Evolutionary conservation across 805 yeast species (phyloP).

Genomic region (Candida pini): DNA sequence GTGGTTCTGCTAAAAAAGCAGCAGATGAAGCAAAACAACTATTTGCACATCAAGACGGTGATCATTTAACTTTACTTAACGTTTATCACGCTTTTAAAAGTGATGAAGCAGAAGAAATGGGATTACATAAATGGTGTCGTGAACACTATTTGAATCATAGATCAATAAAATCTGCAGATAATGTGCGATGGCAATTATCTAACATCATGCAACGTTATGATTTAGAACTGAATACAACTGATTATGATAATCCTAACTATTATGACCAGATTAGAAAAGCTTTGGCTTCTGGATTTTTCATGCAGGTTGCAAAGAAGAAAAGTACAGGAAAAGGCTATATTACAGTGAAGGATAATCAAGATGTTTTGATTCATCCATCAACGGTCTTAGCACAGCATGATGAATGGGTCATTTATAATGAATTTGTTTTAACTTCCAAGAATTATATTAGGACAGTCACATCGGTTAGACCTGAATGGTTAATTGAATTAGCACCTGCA

Average conservation of each 20-base stretch:
- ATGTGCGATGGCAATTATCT: slow-evolving; percentile 76
- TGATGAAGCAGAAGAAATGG: slow-evolving; percentile 63
- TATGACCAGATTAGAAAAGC: slow-evolving; percentile 82
- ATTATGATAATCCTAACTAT: slow-evolving; percentile 57
- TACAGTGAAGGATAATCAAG: slow-evolving; percentile 94
- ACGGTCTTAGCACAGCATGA: slow-evolving; percentile 83
- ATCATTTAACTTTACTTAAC: slow-evolving; percentile 84
- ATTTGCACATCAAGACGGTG: slow-evolving; percentile 94
- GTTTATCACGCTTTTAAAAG: slow-evolving; percentile 80
- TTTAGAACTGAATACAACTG: slow-evolving; percentile 64
- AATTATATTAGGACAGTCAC: slow-evolving; percentile 95
- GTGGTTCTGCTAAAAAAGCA: slow-evolving; percentile 72
- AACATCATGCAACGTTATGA: slow-evolving; percentile 80
- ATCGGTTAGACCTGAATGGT: slow-evolving; percentile 86
- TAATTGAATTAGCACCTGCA: slow-evolving; percentile 71
- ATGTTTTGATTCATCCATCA: slow-evolving; percentile 89
- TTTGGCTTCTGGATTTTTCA: slow-evolving; percentile 86
- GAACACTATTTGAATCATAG: slow-evolving; percentile 82
- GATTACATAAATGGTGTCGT: slow-evolving; percentile 82
- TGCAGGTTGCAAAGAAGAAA: slow-evolving; percentile 95
- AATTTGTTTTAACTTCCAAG: slow-evolving; percentile 88
- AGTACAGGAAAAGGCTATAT: slow-evolving; percentile 78
- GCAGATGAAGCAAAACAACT: slow-evolving; percentile 87
- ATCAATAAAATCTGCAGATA: slow-evolving; percentile 80
- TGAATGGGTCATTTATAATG: slow-evolving; percentile 94